Evolutionary conservation across 768 basidiomycete genomes (phyloP), one percentile per base, ranked within the genome.

Genomic region (Collybia sordida): DNA sequence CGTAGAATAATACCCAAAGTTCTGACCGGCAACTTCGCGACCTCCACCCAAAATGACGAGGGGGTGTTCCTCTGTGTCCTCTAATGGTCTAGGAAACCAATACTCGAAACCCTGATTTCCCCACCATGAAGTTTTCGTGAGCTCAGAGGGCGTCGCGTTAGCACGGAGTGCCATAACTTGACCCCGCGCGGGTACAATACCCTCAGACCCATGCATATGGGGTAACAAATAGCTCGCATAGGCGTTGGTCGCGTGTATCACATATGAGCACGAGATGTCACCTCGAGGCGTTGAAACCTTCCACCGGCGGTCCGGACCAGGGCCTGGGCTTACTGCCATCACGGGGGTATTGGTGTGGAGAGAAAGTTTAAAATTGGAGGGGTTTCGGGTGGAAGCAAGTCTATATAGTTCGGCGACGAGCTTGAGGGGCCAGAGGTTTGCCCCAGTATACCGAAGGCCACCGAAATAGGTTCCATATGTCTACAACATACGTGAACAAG

Each of bases 171-270:
- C 74, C 54, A 73, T 68, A 34, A 86, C 73, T 60, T 93, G 91
- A 1, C 85, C 90, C 6, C 91, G 83, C 0, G 81, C 81, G 0
- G 90, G 91, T 3, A 88, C 67, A 47, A 93, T 82, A 2, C 79
- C 78, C 0, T 57, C 53, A 11, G 73, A 72, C 0, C 83, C 81
- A 4, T 72, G 58, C 23, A 93, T 62, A 51, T 82, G 78, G 0
- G 90, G 88, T 12, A 97, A 72, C 31, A 96, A 78, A 57, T 88
- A 77, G 4, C 85, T 80, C 14, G 85, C 81, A 53, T 95, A 94
- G 0, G 74, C 94, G 58, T 97, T 97, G 11, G 91, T 94, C 0
- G 91, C 91, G 61, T 94, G 91, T 3, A 97, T 70, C 34, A 96
- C 79, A 51, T 84, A 82, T 18, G 73, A 65, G 54, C 87, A 84